Evolutionary conservation across 805 yeast species (phyloP).

Genomic region (Yarrowia porcina): DNA sequence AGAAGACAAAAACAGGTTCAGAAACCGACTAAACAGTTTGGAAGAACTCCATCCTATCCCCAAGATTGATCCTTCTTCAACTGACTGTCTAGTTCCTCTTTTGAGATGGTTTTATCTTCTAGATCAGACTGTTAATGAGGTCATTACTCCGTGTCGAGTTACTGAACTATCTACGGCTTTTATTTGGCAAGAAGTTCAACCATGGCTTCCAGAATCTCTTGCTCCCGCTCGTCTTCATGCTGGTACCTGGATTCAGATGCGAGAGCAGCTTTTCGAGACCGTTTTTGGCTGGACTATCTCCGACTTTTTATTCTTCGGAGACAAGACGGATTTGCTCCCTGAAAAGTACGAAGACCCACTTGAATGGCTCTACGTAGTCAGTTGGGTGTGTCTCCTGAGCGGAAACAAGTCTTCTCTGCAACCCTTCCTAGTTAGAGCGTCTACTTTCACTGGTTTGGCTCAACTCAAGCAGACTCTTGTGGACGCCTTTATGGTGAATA

Average conservation of each 20-base stretch:
- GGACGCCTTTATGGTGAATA: background rate
- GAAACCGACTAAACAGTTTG: constrained; percentile 3
- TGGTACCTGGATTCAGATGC: background rate
- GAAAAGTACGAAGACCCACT: background rate
- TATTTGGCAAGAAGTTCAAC: background rate
- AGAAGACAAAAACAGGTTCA: background rate
- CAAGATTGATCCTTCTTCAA: background rate
- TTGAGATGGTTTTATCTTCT: background rate
- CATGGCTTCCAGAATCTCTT: constrained; percentile 1
- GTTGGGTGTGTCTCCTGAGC: background rate
- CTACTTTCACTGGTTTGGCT: background rate
- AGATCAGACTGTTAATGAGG: constrained; percentile 2
- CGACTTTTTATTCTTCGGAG: background rate
- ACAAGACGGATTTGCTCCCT: background rate
- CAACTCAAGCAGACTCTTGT: background rate
- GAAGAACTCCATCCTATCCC: background rate
- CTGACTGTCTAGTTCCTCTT: background rate
- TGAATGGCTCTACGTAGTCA: constrained; percentile 3
- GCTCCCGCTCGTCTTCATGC: background rate
- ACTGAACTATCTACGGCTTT: background rate
- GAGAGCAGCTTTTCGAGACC: background rate
- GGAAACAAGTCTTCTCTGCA: background rate
- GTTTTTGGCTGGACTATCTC: background rate
- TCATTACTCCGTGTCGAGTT: background rate
- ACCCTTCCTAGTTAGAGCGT: background rate